Base-by-base conservation (phyloP, 805 yeast species). In the Starmerella roubikii region DNA sequence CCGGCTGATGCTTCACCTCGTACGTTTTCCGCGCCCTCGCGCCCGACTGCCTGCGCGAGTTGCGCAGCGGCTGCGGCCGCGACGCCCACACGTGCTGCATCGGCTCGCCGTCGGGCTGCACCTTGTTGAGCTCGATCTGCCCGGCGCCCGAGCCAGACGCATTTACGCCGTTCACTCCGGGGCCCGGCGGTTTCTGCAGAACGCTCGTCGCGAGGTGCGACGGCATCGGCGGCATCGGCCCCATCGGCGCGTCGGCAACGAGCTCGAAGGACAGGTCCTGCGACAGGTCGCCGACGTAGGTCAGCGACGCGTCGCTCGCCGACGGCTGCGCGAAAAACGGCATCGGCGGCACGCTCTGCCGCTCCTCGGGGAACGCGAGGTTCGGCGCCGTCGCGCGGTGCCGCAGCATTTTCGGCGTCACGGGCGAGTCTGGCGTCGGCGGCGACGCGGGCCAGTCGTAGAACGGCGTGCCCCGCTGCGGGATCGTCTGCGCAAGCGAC, bases 71-170 rank as follows among this genome's bases (percentile, higher is more conserved):
- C 33, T 40, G 44, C 28, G 47, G 47, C 15, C 39, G 37, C 28
- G 43, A 30, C 11, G 37, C 42, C 47, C 47, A 43, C 11, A 43
- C 44, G 28, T 40, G 44, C 35, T 43, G 47, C 10, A 37, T 34
- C 17, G 47, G 47, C 37, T 43, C 47, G 18, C 47, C 47, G 27
- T 43, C 39, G 17, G 47, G 47, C 20, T 43, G 43, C 12, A 40
- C 47, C 17, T 30, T 37, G 23, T 22, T 25, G 24, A 27, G 28
- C 25, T 12, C 30, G 16, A 24, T 22, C 11, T 16, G 9, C 24
- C 19, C 33, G 20, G 11, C 31, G 20, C 12, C 13, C 13, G 20
- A 12, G 30, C 30, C 13, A n/a, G n/a, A n/a, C 10, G 24, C 24
- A 5, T 16, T 11, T 4, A n/a, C 19, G 12, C 20, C 15, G 20